phyloP scores from a whole-genome alignment of 176 grass and related monocot genomes.

The Rhynchospora tenuis region DNA sequence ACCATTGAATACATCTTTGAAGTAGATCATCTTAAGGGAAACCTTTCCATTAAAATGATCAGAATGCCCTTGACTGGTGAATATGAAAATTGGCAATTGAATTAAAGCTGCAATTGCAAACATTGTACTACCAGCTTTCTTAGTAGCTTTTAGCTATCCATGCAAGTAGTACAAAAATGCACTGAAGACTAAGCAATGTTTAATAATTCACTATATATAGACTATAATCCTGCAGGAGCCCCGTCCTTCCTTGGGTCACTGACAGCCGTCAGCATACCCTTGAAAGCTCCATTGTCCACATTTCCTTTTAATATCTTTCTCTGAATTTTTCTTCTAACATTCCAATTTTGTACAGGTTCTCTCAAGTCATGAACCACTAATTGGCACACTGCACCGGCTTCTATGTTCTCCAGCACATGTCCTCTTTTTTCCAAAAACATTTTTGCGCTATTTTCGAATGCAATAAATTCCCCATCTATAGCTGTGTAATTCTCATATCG shows the following conservation, averaged over 20 bases:
- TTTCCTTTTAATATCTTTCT: neutral
- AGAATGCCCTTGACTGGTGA: neutral
- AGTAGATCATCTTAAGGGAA: neutral
- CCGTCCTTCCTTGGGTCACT: constrained; percentile 90
- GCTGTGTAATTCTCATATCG: constrained; percentile 60
- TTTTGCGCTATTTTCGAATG: constrained; percentile 25
- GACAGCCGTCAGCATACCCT: constrained; percentile 69
- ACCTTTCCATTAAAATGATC: neutral
- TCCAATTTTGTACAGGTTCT: neutral
- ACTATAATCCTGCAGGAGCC: constrained; percentile 50
- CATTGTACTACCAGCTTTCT: neutral
- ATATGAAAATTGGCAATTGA: neutral
- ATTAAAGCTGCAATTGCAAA: neutral
- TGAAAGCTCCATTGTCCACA: constrained; percentile 22
- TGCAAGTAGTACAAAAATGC: neutral
- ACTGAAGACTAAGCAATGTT: neutral
- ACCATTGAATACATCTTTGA: neutral
- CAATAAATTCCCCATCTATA: constrained; percentile 47
- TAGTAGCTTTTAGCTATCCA: neutral
- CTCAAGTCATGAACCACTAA: constrained; percentile 63
- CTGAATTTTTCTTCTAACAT: neutral
- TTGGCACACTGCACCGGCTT: constrained; percentile 47
- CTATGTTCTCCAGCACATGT: constrained; percentile 27
- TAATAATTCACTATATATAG: constrained; percentile 5
- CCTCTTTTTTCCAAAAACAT: constrained; percentile 51